phyloP scores from a whole-genome alignment of 2,329 filamentous ascomycete genomes.

The Cryoendolithus antarcticus region DNA sequence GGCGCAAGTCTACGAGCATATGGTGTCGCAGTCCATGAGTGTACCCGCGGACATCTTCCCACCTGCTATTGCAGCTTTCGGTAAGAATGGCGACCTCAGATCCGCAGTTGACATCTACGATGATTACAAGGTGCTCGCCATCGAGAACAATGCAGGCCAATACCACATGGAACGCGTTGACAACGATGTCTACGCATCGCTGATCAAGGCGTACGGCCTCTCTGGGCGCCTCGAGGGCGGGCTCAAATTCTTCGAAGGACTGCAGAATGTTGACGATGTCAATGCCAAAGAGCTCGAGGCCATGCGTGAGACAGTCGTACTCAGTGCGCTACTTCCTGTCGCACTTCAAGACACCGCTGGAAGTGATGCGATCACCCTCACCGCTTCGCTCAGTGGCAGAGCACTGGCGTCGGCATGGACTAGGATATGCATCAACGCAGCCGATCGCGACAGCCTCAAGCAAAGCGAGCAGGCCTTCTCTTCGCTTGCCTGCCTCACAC shows the following conservation, averaged over 20 bases:
- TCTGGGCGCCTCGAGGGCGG: conserved; percentile 72
- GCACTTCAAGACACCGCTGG: conserved; percentile 60
- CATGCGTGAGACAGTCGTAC: conserved; percentile 60
- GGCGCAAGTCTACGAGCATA: conserved; percentile 80
- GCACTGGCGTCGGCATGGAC: conserved; percentile 53
- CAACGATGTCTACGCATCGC: conserved; percentile 74
- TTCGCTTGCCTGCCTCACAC: conserved; percentile 36
- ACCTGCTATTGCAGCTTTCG: conserved; percentile 90
- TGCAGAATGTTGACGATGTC: conserved; percentile 45
- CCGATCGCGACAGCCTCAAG: conserved; percentile 61
- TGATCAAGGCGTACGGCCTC: conserved; percentile 78
- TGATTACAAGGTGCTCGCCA: conserved; percentile 80
- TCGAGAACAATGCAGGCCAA: conserved; percentile 66
- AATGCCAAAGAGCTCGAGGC: conserved; percentile 26
- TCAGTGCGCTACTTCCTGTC: conserved; percentile 66
- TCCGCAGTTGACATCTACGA: conserved; percentile 93
- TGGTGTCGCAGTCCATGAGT: conserved; percentile 64
- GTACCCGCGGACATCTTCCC: conserved; percentile 77
- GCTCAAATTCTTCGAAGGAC: conserved; percentile 71
- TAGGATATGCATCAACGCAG: conserved; percentile 62
- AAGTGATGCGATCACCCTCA: conserved; percentile 61
- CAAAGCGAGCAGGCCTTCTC: conserved; percentile 50
- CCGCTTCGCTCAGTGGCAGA: conserved; percentile 46
- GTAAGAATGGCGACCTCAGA: conserved; percentile 63
- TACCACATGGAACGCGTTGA: conserved; percentile 61